Conservation (phyloP, 2,329 filamentous ascomycete species). For the Ceratocystis cacaofunesta region DNA sequence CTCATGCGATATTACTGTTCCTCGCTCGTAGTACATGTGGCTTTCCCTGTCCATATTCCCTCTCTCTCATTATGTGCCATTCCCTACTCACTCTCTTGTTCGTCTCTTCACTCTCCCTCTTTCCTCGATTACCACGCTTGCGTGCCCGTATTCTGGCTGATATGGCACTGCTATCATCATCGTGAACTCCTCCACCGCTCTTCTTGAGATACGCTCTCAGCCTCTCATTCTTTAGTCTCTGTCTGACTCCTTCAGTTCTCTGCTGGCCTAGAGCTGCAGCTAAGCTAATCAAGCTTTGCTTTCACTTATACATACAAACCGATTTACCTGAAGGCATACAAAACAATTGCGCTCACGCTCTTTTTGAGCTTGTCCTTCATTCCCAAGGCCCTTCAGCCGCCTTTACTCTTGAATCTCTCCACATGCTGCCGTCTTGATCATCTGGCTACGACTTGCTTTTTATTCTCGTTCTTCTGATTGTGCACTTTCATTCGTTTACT, state of each 20-base stretch:
- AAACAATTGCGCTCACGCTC: not conserved
- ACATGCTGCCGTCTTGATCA: not conserved
- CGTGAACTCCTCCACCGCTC: not conserved
- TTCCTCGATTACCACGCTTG: constrained; percentile 1
- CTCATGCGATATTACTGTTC: not conserved
- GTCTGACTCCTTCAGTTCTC: constrained; percentile 6
- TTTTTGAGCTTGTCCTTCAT: constrained; percentile 3
- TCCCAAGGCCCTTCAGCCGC: not conserved
- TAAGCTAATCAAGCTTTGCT: not conserved
- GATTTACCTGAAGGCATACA: not conserved
- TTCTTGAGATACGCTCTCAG: not conserved
- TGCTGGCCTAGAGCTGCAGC: constrained; percentile 12
- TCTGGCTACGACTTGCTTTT: not conserved
- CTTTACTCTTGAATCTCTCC: not conserved
- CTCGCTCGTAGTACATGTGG: constrained; percentile 8
- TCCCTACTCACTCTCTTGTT: too few species aligned
- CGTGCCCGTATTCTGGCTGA: constrained; percentile 8
- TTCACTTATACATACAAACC: not conserved
- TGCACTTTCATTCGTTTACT: not conserved
- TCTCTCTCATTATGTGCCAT: not conserved
- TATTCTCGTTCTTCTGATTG: not conserved
- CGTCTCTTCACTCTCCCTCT: constrained; percentile 12
- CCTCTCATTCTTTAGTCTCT: constrained; percentile 3
- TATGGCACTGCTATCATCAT: constrained; percentile 9
- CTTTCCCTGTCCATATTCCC: not conserved